These are phyloP conservation scores for Teratosphaeria destructans DNA, from an alignment of 2,329 filamentous ascomycete genomes.

Conservation along the genomic window DNA sequence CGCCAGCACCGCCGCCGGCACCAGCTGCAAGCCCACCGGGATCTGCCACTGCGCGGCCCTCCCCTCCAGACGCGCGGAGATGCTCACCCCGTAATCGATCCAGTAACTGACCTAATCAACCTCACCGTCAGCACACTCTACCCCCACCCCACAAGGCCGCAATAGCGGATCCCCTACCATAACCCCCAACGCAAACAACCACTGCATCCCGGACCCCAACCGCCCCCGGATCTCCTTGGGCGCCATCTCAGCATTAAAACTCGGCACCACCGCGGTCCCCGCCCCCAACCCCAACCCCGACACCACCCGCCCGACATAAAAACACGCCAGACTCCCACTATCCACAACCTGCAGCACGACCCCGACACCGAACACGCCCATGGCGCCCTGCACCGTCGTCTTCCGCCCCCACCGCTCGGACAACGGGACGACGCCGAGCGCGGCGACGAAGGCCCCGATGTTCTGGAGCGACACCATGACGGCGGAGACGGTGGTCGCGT, in stretches of 20 bases:
- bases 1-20: constrained; percentile 39
- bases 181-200: constrained; percentile 41
- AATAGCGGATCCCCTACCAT: constrained; percentile 27
- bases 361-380: constrained; percentile 30
- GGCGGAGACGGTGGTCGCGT: constrained; percentile 20
- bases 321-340: constrained; percentile 31
- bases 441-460: constrained; percentile 43
- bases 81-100: constrained; percentile 39
- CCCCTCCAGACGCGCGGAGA: constrained; percentile 10
- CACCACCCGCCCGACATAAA: constrained; percentile 37
- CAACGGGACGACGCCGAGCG: constrained; percentile 39
- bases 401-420: constrained; percentile 38
- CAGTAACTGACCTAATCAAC: constrained; percentile 3
- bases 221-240: constrained; percentile 38
- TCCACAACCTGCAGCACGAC: constrained; percentile 38
- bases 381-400: constrained; percentile 33
- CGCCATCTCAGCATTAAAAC: constrained; percentile 32
- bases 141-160: neutral
- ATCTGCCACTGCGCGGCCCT: constrained; percentile 44
- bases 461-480: constrained; percentile 41
- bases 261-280: constrained; percentile 33
- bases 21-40: constrained; percentile 43
- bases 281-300: constrained; percentile 40
- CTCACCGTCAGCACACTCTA: neutral
- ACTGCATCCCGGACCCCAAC: constrained; percentile 43